Evolutionary conservation across 805 yeast species (phyloP).

Genomic region (Yamadazyma phyllophila): DNA sequence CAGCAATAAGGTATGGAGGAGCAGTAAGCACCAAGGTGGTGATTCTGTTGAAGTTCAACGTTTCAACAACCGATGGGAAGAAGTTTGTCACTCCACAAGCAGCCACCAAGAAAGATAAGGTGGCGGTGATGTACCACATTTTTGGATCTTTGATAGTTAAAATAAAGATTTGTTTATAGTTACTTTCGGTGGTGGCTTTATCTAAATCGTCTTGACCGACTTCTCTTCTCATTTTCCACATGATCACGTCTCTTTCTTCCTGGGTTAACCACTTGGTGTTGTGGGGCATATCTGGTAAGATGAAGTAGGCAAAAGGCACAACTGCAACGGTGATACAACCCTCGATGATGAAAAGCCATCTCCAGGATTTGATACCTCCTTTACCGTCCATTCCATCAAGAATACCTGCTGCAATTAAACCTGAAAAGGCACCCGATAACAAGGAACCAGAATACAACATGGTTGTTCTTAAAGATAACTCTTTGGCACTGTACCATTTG

Average conservation of each 20-base stretch:
- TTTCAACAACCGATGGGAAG: conserved; percentile 59
- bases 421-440: conserved; percentile 53
- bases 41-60: conserved; percentile 49
- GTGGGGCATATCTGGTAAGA: conserved; percentile 53
- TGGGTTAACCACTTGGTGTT: conserved; percentile 46
- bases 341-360: conserved; percentile 56
- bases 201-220: conserved; percentile 42
- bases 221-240: conserved; percentile 41
- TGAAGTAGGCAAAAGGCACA: conserved; percentile 44
- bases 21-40: conserved; percentile 56
- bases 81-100: conserved; percentile 62
- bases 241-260: conserved; percentile 43
- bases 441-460: conserved; percentile 51
- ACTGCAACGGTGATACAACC: conserved; percentile 51
- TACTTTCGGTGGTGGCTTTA: conserved; percentile 30
- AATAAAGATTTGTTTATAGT: conserved; percentile 31
- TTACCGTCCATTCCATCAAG: conserved; percentile 39
- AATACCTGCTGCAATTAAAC: conserved; percentile 55
- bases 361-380: conserved; percentile 48
- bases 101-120: conserved; percentile 48
- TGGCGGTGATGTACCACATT: conserved; percentile 47
- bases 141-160: conserved; percentile 41
- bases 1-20: conserved; percentile 57
- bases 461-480: conserved; percentile 49
- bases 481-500: conserved; percentile 54